Percentiles rank a stretch among this genome's conserved stretches.
These are phyloP conservation scores for Termitomyces sp. DNA, from an alignment of 768 basidiomycete species.

Conservation along the genomic window DNA sequence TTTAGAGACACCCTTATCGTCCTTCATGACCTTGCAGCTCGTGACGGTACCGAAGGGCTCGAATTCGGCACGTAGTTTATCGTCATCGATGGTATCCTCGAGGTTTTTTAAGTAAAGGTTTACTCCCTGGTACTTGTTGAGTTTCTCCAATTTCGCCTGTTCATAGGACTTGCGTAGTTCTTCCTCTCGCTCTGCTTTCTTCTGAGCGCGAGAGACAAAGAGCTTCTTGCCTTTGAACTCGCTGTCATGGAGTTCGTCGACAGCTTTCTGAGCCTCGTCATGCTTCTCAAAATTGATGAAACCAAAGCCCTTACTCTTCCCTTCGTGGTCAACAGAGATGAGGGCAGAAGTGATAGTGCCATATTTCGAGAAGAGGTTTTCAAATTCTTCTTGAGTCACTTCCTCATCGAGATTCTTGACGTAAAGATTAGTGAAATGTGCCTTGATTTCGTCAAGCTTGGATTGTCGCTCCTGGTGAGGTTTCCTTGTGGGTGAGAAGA, in stretches of 20 bases:
- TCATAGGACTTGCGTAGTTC: slow-evolving; percentile 93
- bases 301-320: slow-evolving; percentile 95
- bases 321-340: slow-evolving; percentile 77
- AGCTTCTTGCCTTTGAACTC: slow-evolving; percentile 86
- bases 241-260: slow-evolving; percentile 82
- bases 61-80: slow-evolving; percentile 93
- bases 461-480: slow-evolving; percentile 82
- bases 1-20: slow-evolving; percentile 89
- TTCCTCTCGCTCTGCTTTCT: slow-evolving; percentile 97
- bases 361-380: slow-evolving; percentile 68
- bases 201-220: slow-evolving; percentile 95
- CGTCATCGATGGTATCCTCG: slow-evolving; percentile 97
- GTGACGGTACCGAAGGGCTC: slow-evolving; percentile 97
- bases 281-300: slow-evolving; percentile 96
- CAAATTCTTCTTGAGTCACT: slow-evolving; percentile 81
- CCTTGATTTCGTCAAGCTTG: slow-evolving; percentile 96
- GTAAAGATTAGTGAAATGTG: slow-evolving; percentile 98
- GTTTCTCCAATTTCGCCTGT: slow-evolving; percentile 93
- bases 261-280: slow-evolving; percentile 87
- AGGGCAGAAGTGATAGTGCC: slow-evolving; percentile 89
- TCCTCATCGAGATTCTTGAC: slow-evolving; percentile 94
- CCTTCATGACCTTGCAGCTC: slow-evolving; percentile 98
- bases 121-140: slow-evolving; percentile 97
- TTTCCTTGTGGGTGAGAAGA: background rate
- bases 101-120: slow-evolving; percentile 99